Percentiles rank a stretch among this genome's conserved stretches.
These are phyloP conservation scores for Trichoderma pleuroti DNA, from an alignment of 2,329 filamentous ascomycete genomes.

Conservation along the genomic window DNA sequence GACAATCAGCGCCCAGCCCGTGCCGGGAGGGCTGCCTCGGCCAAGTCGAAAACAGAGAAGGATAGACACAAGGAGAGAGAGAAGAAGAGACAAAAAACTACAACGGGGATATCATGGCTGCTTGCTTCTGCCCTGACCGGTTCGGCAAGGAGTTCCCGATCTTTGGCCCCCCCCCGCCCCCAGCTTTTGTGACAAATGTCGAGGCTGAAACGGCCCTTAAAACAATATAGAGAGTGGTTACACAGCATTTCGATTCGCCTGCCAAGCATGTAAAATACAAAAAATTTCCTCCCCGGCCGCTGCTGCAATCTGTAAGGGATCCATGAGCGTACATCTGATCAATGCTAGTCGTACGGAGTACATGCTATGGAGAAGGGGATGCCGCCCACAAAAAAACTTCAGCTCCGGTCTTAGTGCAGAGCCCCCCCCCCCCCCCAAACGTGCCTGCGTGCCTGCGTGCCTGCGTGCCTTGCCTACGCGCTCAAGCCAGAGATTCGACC, in stretches of 20 bases:
- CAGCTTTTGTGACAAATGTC: neutral
- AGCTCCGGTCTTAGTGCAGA: neutral
- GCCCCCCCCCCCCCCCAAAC: neutral
- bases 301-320: neutral
- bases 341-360: no score
- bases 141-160: slow-evolving; percentile 15
- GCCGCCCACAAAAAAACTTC: slow-evolving; percentile 12
- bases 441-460: neutral
- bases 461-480: neutral
- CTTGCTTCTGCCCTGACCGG: neutral
- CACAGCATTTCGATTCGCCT: neutral
- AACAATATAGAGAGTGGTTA: slow-evolving; percentile 1
- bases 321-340: neutral
- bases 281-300: neutral
- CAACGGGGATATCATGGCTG: neutral
- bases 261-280: neutral
- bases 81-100: neutral
- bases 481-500: neutral
- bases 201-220: neutral
- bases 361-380: neutral
- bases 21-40: neutral
- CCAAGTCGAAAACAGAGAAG: neutral
- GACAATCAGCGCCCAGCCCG: neutral
- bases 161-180: neutral
- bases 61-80: neutral